These are phyloP conservation scores for Paxillus involutus DNA, from an alignment of 768 basidiomycete genomes.

Conservation along the genomic window DNA sequence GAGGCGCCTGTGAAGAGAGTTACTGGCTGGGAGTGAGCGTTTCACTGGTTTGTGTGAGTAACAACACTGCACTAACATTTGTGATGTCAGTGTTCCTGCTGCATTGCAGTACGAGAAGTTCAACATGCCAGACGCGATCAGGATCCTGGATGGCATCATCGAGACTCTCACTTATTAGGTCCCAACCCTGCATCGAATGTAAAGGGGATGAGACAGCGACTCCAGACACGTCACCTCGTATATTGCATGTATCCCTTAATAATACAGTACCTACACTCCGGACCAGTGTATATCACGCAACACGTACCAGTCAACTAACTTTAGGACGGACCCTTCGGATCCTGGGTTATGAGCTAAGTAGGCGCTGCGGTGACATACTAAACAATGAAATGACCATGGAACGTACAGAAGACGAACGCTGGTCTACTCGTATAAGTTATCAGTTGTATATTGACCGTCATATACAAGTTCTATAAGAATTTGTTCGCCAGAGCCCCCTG, in stretches of 20 bases:
- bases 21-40: constrained; percentile 91
- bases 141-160: constrained; percentile 79
- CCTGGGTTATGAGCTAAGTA: too few relatives aligned
- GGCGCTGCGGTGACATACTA: too few relatives aligned
- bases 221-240: not conserved
- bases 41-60: not conserved
- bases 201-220: not conserved
- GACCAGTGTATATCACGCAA: not conserved
- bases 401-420: too few relatives aligned
- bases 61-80: constrained; percentile 1
- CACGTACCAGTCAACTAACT: too few relatives aligned
- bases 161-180: constrained; percentile 74
- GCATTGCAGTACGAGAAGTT: constrained; percentile 90
- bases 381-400: too few relatives aligned
- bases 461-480: too few relatives aligned
- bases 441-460: too few relatives aligned
- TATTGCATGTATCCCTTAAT: not conserved
- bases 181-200: too few relatives aligned
- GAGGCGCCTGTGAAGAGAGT: constrained; percentile 87
- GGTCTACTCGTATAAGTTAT: too few relatives aligned
- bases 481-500: too few relatives aligned
- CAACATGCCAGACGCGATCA: constrained; percentile 83
- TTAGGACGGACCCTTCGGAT: too few relatives aligned
- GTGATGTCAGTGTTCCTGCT: constrained; percentile 63
- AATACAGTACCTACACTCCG: not conserved